phyloP scores from a whole-genome alignment of 2,329 filamentous ascomycete species.

The Mycosphaerelloides madeirae region DNA sequence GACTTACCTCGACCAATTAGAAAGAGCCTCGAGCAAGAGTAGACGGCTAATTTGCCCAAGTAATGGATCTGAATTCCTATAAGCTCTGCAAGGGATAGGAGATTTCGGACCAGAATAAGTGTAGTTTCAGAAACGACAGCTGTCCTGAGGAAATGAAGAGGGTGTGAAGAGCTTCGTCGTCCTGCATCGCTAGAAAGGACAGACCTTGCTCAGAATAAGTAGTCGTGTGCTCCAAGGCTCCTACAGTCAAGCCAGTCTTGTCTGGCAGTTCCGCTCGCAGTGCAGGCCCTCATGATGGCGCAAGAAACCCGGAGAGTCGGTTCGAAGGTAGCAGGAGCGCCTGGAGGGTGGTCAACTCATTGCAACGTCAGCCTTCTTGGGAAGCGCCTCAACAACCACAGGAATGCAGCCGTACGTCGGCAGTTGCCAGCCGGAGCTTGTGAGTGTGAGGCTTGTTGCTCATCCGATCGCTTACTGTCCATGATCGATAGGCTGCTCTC shows the following conservation, averaged over 20 bases:
- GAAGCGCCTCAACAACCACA: conserved; percentile 25
- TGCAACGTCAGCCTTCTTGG: conserved; percentile 19
- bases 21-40: conserved; percentile 13
- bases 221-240: conserved; percentile 21
- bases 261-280: neutral
- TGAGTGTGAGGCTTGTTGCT: conserved; percentile 2
- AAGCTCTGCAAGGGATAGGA: conserved; percentile 23
- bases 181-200: conserved; percentile 7
- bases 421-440: conserved; percentile 6
- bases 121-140: conserved; percentile 11
- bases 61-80: conserved; percentile 26
- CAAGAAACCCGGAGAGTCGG: conserved; percentile 20
- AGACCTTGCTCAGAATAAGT: conserved; percentile 28
- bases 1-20: conserved; percentile 10
- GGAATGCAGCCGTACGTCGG: conserved; percentile 27
- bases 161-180: conserved; percentile 21
- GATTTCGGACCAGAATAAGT: conserved; percentile 11
- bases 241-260: conserved; percentile 11
- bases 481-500: conserved; percentile 9
- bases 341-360: conserved; percentile 15
- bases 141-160: conserved; percentile 17
- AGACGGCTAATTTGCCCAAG: conserved; percentile 26
- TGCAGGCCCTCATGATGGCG: conserved; percentile 1
- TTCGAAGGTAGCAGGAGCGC: conserved; percentile 15
- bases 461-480: conserved; percentile 5